Base-by-base conservation (phyloP, 1,284 basidiomycete genomes). In the Pascua sp. region DNA sequence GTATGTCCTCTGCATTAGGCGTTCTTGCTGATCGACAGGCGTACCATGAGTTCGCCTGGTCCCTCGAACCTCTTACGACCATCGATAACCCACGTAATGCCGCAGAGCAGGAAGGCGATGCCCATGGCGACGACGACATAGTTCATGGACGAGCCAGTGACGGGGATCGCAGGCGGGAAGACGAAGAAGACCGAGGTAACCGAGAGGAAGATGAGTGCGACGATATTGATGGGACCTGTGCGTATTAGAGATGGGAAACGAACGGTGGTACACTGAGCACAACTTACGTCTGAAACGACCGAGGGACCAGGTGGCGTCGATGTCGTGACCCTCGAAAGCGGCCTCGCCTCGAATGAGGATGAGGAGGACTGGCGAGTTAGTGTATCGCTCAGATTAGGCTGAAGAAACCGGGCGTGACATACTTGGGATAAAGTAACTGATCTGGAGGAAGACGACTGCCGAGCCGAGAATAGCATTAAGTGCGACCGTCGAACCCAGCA, bases 401-500 rank as follows among this genome's bases (percentile, higher is more conserved):
- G 24, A 3, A 32, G 24, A 32, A 32, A 32, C 24, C 24, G 7
- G 24, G 7, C 24, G 24, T 4, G 24, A 32, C 24, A 4, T 32
- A 51, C 49, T 71, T 10, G 51, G 80, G 70, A 57, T 77, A 56
- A 72, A 62, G 48, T 69, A 71, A 8, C 60, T 59, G 49, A 64
- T 60, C 49, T 65, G 63, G 24, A 67, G 60, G 41, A 69, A 51
- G 52, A 71, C 64, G 24, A 67, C 53, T 63, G 11, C 80, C 64
- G 10, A 58, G 1, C 63, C 69, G 16, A 78, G 61, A 52, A 80
- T 79, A 24, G 79, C 78, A 63, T 79, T 78, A 52, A 79, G 66
- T 0, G 79, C 78, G 73, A 71, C 80, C 77, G 67, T 83, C 74
- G 55, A 86, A 70, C 57, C 85, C 49, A 80, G 55, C 60, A 80